Percentiles rank a stretch among this genome's conserved stretches.
Evolutionary conservation across 2,329 filamentous ascomycete genomes (phyloP).

Genomic region (Claviceps purpurea): DNA sequence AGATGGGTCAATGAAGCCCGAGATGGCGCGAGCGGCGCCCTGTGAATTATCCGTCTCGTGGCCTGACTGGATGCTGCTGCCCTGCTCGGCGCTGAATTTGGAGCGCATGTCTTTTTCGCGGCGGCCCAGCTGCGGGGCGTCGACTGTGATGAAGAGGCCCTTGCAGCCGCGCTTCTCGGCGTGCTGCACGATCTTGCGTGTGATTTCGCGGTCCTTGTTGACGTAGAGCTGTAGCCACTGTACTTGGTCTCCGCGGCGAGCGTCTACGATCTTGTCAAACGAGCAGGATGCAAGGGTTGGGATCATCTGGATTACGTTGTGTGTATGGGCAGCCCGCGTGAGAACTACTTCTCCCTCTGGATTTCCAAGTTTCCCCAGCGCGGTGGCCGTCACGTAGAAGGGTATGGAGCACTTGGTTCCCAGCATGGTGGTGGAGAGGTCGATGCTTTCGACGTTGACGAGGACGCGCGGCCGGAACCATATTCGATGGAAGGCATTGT

Average conservation of each 20-base stretch:
- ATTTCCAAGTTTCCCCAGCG: conserved; percentile 86
- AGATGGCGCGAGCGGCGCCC: conserved; percentile 88
- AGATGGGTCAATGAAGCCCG: conserved; percentile 90
- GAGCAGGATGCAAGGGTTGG: conserved; percentile 93
- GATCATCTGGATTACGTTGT: conserved; percentile 96
- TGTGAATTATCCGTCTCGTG: conserved; percentile 71
- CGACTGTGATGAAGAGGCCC: conserved; percentile 95
- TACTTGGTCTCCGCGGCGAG: conserved; percentile 60
- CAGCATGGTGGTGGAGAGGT: conserved; percentile 86
- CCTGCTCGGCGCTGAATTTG: conserved; percentile 73
- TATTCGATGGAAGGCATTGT: conserved; percentile 90
- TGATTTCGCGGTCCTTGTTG: conserved; percentile 89
- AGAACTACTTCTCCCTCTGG: conserved; percentile 88
- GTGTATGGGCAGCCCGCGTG: conserved; percentile 69
- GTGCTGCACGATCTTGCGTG: conserved; percentile 77
- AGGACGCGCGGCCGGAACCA: conserved; percentile 88
- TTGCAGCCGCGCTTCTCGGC: conserved; percentile 87
- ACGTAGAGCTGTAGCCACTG: conserved; percentile 98
- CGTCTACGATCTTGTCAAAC: conserved; percentile 94
- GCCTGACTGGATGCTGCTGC: conserved; percentile 69
- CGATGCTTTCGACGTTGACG: conserved; percentile 76
- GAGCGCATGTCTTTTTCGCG: conserved; percentile 96
- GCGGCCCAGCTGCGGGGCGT: conserved; percentile 87
- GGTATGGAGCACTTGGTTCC: conserved; percentile 73
- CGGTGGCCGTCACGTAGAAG: conserved; percentile 94